These are phyloP conservation scores for Testicularia cyperi DNA, from an alignment of 1,284 basidiomycete species.

Conservation along the genomic window DNA sequence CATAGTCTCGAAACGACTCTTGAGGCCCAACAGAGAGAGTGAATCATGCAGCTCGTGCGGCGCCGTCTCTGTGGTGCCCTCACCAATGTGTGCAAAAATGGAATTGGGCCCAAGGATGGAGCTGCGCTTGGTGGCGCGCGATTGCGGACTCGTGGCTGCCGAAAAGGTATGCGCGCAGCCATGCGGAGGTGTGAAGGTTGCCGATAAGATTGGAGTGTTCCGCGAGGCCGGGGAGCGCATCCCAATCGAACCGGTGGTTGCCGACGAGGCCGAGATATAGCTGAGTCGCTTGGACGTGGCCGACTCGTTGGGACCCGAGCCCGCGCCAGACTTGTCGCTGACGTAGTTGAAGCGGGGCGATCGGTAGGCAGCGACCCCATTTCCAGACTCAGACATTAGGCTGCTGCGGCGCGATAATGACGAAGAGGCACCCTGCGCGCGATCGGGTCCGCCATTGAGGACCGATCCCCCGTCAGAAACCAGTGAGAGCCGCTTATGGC, in stretches of 20 bases:
- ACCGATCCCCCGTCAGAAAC: constrained; percentile 30
- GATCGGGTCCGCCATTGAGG: constrained; percentile 3
- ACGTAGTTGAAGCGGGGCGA: constrained; percentile 37
- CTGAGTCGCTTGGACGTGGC: constrained; percentile 44
- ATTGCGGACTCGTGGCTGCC: constrained; percentile 32
- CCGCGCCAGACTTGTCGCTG: constrained; percentile 8
- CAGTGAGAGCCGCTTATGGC: constrained; percentile 36
- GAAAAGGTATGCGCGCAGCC: constrained; percentile 24
- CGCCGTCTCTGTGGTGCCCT: neutral
- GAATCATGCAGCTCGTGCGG: constrained; percentile 21
- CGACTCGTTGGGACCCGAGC: constrained; percentile 40
- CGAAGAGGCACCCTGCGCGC: constrained; percentile 12
- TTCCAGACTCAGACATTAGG: constrained; percentile 24
- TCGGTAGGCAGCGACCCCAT: constrained; percentile 7
- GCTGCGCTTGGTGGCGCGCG: constrained; percentile 20
- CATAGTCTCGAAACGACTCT: constrained; percentile 48
- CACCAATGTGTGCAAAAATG: constrained; percentile 21
- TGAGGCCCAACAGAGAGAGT: constrained; percentile 41
- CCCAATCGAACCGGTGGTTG: constrained; percentile 8
- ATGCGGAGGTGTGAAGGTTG: constrained; percentile 15
- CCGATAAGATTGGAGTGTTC: constrained; percentile 15
- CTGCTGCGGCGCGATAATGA: constrained; percentile 30
- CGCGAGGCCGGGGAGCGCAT: constrained; percentile 18
- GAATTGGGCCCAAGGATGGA: constrained; percentile 32
- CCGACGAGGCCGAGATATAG: constrained; percentile 37